Percentiles rank a stretch among this genome's conserved stretches.
These are phyloP conservation scores for Sporisorium graminicola DNA, from an alignment of 1,284 basidiomycete species.

Conservation along the genomic window DNA sequence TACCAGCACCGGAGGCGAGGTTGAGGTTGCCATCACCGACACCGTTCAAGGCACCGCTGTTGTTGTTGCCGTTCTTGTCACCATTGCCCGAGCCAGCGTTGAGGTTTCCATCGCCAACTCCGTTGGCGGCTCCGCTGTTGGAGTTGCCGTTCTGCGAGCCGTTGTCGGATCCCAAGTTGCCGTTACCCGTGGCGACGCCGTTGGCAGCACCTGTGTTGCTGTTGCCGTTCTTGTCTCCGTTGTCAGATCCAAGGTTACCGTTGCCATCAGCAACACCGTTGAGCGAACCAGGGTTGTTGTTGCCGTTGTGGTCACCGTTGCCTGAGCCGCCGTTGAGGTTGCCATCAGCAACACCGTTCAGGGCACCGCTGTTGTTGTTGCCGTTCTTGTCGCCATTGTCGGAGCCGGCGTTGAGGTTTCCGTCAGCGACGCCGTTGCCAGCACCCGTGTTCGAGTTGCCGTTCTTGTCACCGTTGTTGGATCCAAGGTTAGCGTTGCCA, in stretches of 20 bases:
- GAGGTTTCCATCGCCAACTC: slow-evolving; percentile 27
- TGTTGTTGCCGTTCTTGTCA: slow-evolving; percentile 12
- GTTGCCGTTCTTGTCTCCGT: slow-evolving; percentile 28
- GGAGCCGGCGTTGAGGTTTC: slow-evolving; percentile 19
- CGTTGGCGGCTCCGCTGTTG: slow-evolving; percentile 27
- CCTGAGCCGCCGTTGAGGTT: slow-evolving; percentile 14
- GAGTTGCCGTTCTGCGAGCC: slow-evolving; percentile 27
- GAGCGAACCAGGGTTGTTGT: slow-evolving; percentile 12
- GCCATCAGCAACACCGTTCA: slow-evolving; percentile 14
- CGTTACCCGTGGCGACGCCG: slow-evolving; percentile 24
- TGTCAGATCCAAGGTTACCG: slow-evolving; percentile 16
- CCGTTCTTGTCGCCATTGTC: slow-evolving; percentile 30
- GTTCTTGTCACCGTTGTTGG: slow-evolving; percentile 5
- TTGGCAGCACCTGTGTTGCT: slow-evolving; percentile 19
- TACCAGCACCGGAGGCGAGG: slow-evolving; percentile 15
- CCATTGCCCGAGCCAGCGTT: slow-evolving; percentile 31
- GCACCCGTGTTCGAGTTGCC: slow-evolving; percentile 24
- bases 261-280: slow-evolving; percentile 25
- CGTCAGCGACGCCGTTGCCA: slow-evolving; percentile 14
- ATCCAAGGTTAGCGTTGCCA: slow-evolving; percentile 16
- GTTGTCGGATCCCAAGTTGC: slow-evolving; percentile 22
- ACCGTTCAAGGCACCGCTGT: slow-evolving; percentile 5
- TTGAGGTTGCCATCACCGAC: slow-evolving; percentile 29
- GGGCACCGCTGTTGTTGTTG: slow-evolving; percentile 19
- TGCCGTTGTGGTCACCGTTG: slow-evolving; percentile 26